Conservation (phyloP, 2,329 filamentous ascomycete genomes). For the Stemphylium beticola region DNA sequence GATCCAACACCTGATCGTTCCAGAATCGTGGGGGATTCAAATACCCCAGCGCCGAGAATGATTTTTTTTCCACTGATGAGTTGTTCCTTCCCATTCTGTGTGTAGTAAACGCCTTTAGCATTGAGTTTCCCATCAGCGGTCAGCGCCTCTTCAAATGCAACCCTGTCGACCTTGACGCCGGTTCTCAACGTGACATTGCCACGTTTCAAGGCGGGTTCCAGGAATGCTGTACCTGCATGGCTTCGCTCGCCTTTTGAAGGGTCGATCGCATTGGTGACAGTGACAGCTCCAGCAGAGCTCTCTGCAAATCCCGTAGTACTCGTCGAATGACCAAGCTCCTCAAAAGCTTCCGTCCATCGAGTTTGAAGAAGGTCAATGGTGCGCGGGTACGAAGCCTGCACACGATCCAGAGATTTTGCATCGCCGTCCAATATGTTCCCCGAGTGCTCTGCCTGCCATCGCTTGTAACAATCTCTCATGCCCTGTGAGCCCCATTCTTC, state of each 20-base stretch:
- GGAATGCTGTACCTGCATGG: slow-evolving; percentile 25
- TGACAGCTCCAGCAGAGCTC: slow-evolving; percentile 21
- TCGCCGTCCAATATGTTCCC: not conserved
- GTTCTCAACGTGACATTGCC: slow-evolving; percentile 22
- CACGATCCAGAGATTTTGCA: slow-evolving; percentile 6
- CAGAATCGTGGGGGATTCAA: slow-evolving; percentile 57
- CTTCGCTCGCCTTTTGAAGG: slow-evolving; percentile 25
- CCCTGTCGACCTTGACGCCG: slow-evolving; percentile 20
- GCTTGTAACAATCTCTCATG: slow-evolving; percentile 22
- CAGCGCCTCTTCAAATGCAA: slow-evolving; percentile 15
- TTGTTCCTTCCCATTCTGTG: slow-evolving; percentile 9
- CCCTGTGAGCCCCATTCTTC: slow-evolving; percentile 16
- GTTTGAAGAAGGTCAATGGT: slow-evolving; percentile 21
- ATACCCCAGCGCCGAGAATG: slow-evolving; percentile 53
- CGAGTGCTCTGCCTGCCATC: slow-evolving; percentile 17
- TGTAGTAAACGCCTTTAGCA: slow-evolving; percentile 21
- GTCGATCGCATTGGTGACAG: slow-evolving; percentile 25
- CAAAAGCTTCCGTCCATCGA: slow-evolving; percentile 19
- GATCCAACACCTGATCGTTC: slow-evolving; percentile 67
- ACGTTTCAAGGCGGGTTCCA: slow-evolving; percentile 24
- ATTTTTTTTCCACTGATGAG: slow-evolving; percentile 16
- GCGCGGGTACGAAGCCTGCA: slow-evolving; percentile 21
- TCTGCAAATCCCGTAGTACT: slow-evolving; percentile 14
- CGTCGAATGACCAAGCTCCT: slow-evolving; percentile 22
- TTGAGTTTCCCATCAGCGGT: slow-evolving; percentile 16